phyloP scores from a whole-genome alignment of 2,329 filamentous ascomycete species.

The Thyridium curvatum region DNA sequence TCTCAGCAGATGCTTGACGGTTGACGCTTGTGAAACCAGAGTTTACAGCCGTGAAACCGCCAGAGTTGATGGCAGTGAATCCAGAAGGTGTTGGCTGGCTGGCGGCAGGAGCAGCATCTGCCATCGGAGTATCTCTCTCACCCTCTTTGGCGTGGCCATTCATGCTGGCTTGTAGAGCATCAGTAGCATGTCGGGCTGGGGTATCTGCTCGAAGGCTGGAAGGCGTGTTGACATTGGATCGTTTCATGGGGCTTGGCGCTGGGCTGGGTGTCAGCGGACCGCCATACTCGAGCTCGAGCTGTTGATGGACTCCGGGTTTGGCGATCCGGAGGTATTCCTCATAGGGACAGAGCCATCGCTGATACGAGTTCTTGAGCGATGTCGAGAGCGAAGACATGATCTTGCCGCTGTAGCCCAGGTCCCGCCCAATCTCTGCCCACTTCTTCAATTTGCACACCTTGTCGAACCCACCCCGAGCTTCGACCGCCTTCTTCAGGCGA shows the following conservation, averaged over 20 bases:
- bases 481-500: conserved; percentile 93
- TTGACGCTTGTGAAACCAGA: conserved; percentile 64
- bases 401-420: conserved; percentile 96
- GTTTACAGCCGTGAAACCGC: conserved; percentile 71
- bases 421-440: conserved; percentile 96
- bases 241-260: conserved; percentile 64
- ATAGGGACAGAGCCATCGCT: conserved; percentile 94
- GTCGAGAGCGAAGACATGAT: conserved; percentile 99
- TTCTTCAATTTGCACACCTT: conserved; percentile 97
- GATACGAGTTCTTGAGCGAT: conserved; percentile 95
- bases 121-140: conserved; percentile 42
- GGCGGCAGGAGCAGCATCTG: conserved; percentile 31
- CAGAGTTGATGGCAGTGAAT: conserved; percentile 54
- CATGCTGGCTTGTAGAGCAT: conserved; percentile 43
- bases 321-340: conserved; percentile 88
- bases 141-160: conserved; percentile 36
- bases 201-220: conserved; percentile 57
- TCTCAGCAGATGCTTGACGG: conserved; percentile 31
- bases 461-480: conserved; percentile 89
- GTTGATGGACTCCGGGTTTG: conserved; percentile 94
- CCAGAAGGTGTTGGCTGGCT: conserved; percentile 27
- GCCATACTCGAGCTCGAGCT: conserved; percentile 87
- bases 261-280: conserved; percentile 79
- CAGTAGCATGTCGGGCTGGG: conserved; percentile 53
- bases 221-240: conserved; percentile 53